Evolutionary conservation across 495 filamentous ascomycete species (phyloP), one percentile per base, ranked within the genome.

Genomic region (Jackrogersella minutella): DNA sequence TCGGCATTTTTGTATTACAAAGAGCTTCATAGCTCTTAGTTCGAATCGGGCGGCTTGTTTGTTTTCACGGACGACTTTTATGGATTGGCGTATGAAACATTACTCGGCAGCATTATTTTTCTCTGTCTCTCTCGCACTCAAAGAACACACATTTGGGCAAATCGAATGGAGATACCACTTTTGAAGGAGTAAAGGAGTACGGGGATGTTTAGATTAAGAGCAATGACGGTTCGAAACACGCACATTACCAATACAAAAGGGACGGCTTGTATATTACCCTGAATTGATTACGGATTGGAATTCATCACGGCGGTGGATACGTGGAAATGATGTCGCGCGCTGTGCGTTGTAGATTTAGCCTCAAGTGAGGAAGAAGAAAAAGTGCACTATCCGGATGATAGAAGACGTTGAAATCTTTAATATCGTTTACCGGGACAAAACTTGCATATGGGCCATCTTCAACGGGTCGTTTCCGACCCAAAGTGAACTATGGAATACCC

Each of bases 371-470:
- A n/a, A n/a, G n/a, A n/a, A n/a, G n/a, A 46, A 39, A 46, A 56
- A 64, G 60, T 64, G 61, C 60, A 69, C 53, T 64, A 64, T 69
- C 60, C 66, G 66, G 66, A 52, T 69, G 66, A 69, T 69, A 69
- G 30, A 64, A 55, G 31, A 53, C 33, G 26, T 64, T 44, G 28
- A 50, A 46, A 52, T 56, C 44, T n/a, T n/a, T 63, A 69, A 64
- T 69, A 64, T 69, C 66, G 61, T 69, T 64, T 64, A 69, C 60
- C 66, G 66, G 66, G 60, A 56, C 54, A 64, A 69, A 50, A 26
- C 40, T 47, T 69, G 60, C 60, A 64, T 55, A 31, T 31, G 21
- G 41, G 44, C 30, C 19, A 41, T 40, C 43, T 53, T 50, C 41
- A 55, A 55, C 66, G 56, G 60, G 43, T 60, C 47, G 60, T 61